Evolutionary conservation across 2,329 filamentous ascomycete genomes (phyloP), one percentile per base, ranked within the genome.

Genomic region (Shiraia bambusicola): DNA sequence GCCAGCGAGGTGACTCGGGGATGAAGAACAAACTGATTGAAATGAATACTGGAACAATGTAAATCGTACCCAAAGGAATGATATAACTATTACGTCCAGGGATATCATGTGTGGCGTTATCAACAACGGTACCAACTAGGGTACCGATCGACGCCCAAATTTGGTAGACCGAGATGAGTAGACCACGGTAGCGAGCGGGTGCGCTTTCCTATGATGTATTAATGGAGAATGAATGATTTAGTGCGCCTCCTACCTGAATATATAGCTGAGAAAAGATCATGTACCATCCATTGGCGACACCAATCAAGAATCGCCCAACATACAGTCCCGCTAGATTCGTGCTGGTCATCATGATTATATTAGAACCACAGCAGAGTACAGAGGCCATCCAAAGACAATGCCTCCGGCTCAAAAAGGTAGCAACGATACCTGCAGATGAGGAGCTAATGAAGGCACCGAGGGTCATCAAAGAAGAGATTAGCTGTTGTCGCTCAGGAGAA

Each of bases 211-310:
- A 12, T 2, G 9, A 12, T 8, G 8, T 27, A 13, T 47, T 28
- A 48, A 25, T 2, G 36, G 8, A 10, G 16, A 6, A 8, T 3
- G 22, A 14, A n/a, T 9, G 15, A n/a, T 37, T 27, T 11, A 2
- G 9, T n/a, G 11, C 7, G 14, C n/a, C 12, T 27, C 42, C 3
- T 39, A 58, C 58, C 56, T 78, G 76, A n/a, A 78, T 70, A 53
- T 75, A 76, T 1, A 77, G 59, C 46, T 77, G 75, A 1, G 72
- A 70, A 49, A 76, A 80, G 3, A 77, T 80, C 76, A 80, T 78
- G 57, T 78, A 75, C 60, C 78, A 73, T 2, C 62, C 62, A 34
- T 65, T 65, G 6, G 77, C 76, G 14, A 81, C 46, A 3, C 79
- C 79, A 39, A 81, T 77, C n/a, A 82, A 57, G 4, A 81, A 65